Conservation (phyloP, 192 early-diverging fungal species). For the Obelidium mucronatum region DNA sequence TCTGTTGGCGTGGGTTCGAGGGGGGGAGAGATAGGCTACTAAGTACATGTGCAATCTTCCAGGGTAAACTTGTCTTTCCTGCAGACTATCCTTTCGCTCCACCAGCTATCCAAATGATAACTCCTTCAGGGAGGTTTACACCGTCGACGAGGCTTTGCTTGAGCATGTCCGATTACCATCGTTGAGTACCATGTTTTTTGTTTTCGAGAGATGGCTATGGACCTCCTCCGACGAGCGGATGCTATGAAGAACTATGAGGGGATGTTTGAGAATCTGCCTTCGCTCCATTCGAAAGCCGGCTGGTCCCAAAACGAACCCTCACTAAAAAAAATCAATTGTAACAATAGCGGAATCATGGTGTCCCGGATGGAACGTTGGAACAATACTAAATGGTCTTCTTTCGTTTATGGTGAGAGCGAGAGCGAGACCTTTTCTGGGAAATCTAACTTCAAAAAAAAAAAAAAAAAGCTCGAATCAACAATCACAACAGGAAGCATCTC, state of each 20-base stretch:
- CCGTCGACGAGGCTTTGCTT: constrained; percentile 92
- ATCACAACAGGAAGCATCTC: constrained; percentile 89
- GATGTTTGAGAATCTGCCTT: too few relatives aligned
- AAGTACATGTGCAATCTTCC: constrained; percentile 33
- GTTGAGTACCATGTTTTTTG: constrained; percentile 15
- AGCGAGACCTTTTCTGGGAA: too few relatives aligned
- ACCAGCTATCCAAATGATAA: constrained; percentile 60
- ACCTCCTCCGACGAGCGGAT: too few relatives aligned
- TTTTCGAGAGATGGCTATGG: too few relatives aligned
- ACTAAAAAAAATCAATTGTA: too few relatives aligned
- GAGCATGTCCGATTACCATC: constrained; percentile 93
- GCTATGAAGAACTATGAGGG: too few relatives aligned
- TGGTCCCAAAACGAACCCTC: too few relatives aligned
- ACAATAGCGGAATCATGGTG: constrained; percentile 82
- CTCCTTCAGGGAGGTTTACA: constrained; percentile 78
- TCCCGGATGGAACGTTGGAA: constrained; percentile 96
- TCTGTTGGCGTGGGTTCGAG: background rate
- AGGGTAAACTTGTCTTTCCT: constrained; percentile 91
- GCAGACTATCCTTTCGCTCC: constrained; percentile 91
- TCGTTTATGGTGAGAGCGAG: constrained; percentile 91
- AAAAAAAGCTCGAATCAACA: constrained; percentile 80
- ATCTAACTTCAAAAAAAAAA: too few relatives aligned
- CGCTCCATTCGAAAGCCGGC: too few relatives aligned
- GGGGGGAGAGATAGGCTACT: background rate
- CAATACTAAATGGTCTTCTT: constrained; percentile 92